Evolutionary conservation across 805 yeast genomes (phyloP), one percentile per base, ranked within the genome.

Genomic region (Tetrapisispora nanseiensis): DNA sequence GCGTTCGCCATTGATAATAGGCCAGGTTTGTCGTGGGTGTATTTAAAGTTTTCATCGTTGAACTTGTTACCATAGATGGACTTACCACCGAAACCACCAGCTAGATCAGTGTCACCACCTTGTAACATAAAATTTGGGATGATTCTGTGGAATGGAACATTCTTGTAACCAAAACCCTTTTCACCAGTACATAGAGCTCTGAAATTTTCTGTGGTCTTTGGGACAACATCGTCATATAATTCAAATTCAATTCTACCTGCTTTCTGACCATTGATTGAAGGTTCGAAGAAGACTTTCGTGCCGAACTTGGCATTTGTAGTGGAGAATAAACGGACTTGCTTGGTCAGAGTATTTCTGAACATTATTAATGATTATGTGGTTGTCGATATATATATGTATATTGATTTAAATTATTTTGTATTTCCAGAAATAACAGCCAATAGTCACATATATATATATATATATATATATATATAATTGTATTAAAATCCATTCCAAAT

Each of bases 61-160:
- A 78, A 76, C 51, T 75, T 78, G 52, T 69, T 69, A 55, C 90
- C 92, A 66, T 82, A 82, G 66, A 82, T 82, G 37, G 87, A 81
- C 67, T 79, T 80, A 65, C 97, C 97, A 65, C 97, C 97, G 56
- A 83, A 79, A 55, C 97, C 97, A 66, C 84, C 80, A 67, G 85
- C 82, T 69, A 72, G 68, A 62, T 86, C 82, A 70, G 83, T 80
- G 69, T 83, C 92, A 72, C 90, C 90, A 65, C 89, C 97, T 75
- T 89, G 97, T 64, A 90, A 74, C 97, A 89, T 89, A 75, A 89
- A 89, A 67, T 83, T 80, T 52, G 95, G 95, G 57, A 86, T 86
- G 52, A 86, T 86, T 73, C 95, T 81, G 80, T 86, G 95, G 86
- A 87, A 86, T 52, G 80, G 72, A 39, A 94, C 84, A 58, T 74